Evolutionary conservation across 768 basidiomycete genomes (phyloP), one percentile per base, ranked within the genome.

Genomic region (Tulasnella sp.): DNA sequence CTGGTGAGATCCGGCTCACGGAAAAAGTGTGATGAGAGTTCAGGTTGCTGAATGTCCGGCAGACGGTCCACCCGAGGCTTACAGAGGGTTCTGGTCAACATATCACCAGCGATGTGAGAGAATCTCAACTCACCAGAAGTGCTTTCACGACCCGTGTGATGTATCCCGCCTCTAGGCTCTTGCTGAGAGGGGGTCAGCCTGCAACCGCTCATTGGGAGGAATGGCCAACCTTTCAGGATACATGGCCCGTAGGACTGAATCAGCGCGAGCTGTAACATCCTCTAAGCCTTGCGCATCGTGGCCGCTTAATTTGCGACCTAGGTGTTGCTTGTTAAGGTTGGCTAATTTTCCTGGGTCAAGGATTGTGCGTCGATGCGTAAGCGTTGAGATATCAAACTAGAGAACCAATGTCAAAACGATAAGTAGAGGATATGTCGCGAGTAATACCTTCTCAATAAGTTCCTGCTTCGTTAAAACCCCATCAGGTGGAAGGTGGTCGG

Each of bases 291-390:
- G 69, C 2, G 76, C 69, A 5, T 74, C 69, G 2, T 76, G 69
- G 5, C 71, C 72, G 14, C 76, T 70, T 64, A 80, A 76, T 55
- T 70, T 73, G 15, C 72, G 72, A 69, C 80, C 74, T 14, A 99
- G 69, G 64, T 94, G 86, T 43, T 85, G 82, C 65, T 90, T 91
- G 67, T 98, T 97, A 53, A 98, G 71, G 66, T 83, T 88, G 63
- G 83, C 82, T 14, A 99, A 76, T 65, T 96, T 96, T 8, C 69
- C 69, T 0, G 78, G 75, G 61, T 92, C 88, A 12, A 98, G 77
- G 14, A 81, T 77, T n/a, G 86, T 80, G 59, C 89, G 84, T 29
- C 89, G 79, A 56, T 87, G 87, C 0, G 88, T 94, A 40, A 97
- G 65, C 2, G 76, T 76, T 0, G 76, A 69, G 23, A 97, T 72